Evolutionary conservation across 208 protist genomes (phyloP), one percentile per base, ranked within the genome.

Genomic region (Wallacemonas sp.): DNA sequence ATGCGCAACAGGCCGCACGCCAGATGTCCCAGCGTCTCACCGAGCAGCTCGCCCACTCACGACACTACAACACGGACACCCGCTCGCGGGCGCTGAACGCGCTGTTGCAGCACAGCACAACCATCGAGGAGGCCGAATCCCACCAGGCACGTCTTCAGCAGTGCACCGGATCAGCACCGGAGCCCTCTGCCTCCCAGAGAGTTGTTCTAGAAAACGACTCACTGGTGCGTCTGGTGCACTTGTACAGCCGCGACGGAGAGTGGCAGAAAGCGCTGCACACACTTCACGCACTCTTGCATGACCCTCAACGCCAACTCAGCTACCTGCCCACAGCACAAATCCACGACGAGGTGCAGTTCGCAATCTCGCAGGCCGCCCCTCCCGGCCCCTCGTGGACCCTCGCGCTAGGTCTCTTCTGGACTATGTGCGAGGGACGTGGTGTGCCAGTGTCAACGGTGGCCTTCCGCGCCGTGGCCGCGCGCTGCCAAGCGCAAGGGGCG

Each of bases 291-390:
- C 85, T 92, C 38, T 64, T 89, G 17, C 54, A 78, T 36, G 57
- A 86, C 22, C 74, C 71, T 9, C 53, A 48, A 26, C 67, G 68
- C 26, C 22, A 36, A 1, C 12, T 12, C 52, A 44, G 66, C 12
- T 95, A 87, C 63, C 42, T 92, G 4, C 89, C 89, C 1, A 83
- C 86, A 0, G 77, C 86, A n/a, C 73, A 79, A 32, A 48, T 82
- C 46, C 89, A 95, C 62, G 86, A 95, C 54, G 79, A 80, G 33
- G 76, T 93, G 68, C 89, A 95, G 73, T 93, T 89, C 59, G 85
- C 85, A 0, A 53, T 95, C 37, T 75, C 83, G 58, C 76, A 86
- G 44, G 81, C 86, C 8, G 74, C 79, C 5, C 27, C 60, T 17
- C 76, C 77, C 10, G 78, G 76, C 22, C 63, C 80, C 33, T 32